Conservation (phyloP, 495 filamentous ascomycete species). For the Aspergillus bertholletiae region DNA sequence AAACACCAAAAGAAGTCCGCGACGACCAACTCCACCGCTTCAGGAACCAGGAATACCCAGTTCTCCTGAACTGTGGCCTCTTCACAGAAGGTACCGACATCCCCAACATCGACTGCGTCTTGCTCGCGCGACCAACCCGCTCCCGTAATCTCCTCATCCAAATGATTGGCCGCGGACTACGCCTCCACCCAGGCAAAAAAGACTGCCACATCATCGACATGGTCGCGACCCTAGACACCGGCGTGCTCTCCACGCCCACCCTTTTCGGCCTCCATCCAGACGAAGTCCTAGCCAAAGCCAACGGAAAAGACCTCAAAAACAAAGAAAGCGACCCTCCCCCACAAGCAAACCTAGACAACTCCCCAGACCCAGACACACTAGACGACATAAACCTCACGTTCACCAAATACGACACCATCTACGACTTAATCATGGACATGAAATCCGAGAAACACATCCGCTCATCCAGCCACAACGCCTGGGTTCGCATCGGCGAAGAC, state of each 20-base stretch:
- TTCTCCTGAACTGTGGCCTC: slow-evolving; percentile 92
- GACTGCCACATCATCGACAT: slow-evolving; percentile 97
- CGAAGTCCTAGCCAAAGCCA: slow-evolving; percentile 65
- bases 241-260: slow-evolving; percentile 85
- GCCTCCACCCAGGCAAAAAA: slow-evolving; percentile 72
- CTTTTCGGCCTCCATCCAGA: slow-evolving; percentile 89
- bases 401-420: slow-evolving; percentile 84
- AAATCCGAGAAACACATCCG: slow-evolving; percentile 75
- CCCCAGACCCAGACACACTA: not conserved
- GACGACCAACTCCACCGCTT: slow-evolving; percentile 70
- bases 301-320: slow-evolving; percentile 52
- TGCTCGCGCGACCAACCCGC: slow-evolving; percentile 83
- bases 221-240: slow-evolving; percentile 76
- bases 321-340: slow-evolving; percentile 39
- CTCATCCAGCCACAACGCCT: slow-evolving; percentile 65
- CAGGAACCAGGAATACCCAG: slow-evolving; percentile 69
- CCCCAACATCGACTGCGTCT: slow-evolving; percentile 91
- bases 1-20: slow-evolving; percentile 63
- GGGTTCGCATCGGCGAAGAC: slow-evolving; percentile 68
- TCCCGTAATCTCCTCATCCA: slow-evolving; percentile 90
- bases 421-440: slow-evolving; percentile 82
- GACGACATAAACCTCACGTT: slow-evolving; percentile 49
- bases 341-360: not conserved
- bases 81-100: slow-evolving; percentile 98
- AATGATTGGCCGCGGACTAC: slow-evolving; percentile 95